Conservation (phyloP, 768 basidiomycete genomes). For the Neoboletus magnificus region DNA sequence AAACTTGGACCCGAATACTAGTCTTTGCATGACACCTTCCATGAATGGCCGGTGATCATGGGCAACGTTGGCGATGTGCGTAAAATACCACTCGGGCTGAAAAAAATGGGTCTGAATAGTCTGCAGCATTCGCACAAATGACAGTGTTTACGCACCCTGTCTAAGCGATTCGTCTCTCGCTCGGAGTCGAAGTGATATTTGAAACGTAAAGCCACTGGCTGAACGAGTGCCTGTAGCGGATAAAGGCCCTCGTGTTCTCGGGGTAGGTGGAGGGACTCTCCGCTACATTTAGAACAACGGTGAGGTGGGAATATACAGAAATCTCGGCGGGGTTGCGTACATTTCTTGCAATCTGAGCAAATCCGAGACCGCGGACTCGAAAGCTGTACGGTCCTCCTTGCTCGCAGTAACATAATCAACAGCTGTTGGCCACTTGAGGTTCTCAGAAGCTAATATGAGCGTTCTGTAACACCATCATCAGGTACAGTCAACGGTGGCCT, state of each 20-base stretch:
- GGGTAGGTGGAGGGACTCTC: constrained; percentile 43
- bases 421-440: constrained; percentile 79
- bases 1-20: constrained; percentile 65
- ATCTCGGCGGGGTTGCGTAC: constrained; percentile 44
- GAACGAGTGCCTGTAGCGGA: constrained; percentile 78
- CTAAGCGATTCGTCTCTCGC: constrained; percentile 83
- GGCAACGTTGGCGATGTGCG: constrained; percentile 81
- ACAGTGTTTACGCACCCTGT: constrained; percentile 59
- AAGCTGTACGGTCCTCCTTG: constrained; percentile 51
- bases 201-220: constrained; percentile 83
- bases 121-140: not conserved
- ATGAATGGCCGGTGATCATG: constrained; percentile 86
- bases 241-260: constrained; percentile 57
- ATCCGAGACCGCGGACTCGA: constrained; percentile 77
- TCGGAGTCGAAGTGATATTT: constrained; percentile 92
- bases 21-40: constrained; percentile 65
- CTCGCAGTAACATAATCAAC: constrained; percentile 59
- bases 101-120: not conserved
- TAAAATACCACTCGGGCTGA: constrained; percentile 97
- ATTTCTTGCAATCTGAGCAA: constrained; percentile 72
- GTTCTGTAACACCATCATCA: constrained; percentile 40
- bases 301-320: constrained; percentile 2
- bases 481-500: not conserved
- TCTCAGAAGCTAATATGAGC: constrained; percentile 63
- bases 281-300: constrained; percentile 36